A percentile compares a stretch with the other conserved stretches of the same genome.
Evolutionary conservation across 78 protist genomes (phyloP).

Genomic region (Tieghemostelium lacteum): DNA sequence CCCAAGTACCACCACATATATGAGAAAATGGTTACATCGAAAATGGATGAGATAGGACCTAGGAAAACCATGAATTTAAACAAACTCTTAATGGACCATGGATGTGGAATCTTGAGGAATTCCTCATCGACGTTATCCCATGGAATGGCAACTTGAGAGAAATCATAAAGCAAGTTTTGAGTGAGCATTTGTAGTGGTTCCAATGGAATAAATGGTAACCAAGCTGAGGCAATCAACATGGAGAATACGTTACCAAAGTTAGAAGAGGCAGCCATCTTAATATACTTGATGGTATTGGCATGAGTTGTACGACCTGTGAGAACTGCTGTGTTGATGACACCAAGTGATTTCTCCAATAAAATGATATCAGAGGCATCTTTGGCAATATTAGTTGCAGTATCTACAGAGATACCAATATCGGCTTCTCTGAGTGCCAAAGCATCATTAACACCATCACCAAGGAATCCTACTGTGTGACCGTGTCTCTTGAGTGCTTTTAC

Average conservation of each 20-base stretch:
- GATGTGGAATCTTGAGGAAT: slow-evolving; percentile 59
- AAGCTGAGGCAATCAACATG: slow-evolving; percentile 71
- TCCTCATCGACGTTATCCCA: slow-evolving; percentile 81
- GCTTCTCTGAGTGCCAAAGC: slow-evolving; percentile 79
- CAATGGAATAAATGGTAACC: slow-evolving; percentile 76
- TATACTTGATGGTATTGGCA: slow-evolving; percentile 75
- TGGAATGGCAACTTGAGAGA: slow-evolving; percentile 76
- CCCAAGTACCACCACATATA: slow-evolving; percentile 80
- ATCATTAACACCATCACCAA: slow-evolving; percentile 82
- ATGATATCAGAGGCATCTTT: slow-evolving; percentile 82
- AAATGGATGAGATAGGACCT: slow-evolving; percentile 71
- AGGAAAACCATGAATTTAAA: slow-evolving; percentile 69
- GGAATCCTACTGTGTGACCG: slow-evolving; percentile 75
- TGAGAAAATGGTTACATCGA: slow-evolving; percentile 65
- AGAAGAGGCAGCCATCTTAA: slow-evolving; percentile 79
- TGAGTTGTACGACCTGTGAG: slow-evolving; percentile 77
- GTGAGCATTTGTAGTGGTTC: slow-evolving; percentile 72
- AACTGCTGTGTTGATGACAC: slow-evolving; percentile 59
- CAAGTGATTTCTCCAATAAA: slow-evolving; percentile 65
- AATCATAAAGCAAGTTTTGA: slow-evolving; percentile 61
- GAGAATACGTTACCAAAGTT: slow-evolving; percentile 79
- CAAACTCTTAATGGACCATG: slow-evolving; percentile 43
- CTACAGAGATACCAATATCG: slow-evolving; percentile 82
- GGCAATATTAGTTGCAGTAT: slow-evolving; percentile 75
- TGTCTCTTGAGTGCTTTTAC: slow-evolving; percentile 70